Conservation (phyloP, 2,329 filamentous ascomycete genomes). For the Fusarium sacchari region DNA sequence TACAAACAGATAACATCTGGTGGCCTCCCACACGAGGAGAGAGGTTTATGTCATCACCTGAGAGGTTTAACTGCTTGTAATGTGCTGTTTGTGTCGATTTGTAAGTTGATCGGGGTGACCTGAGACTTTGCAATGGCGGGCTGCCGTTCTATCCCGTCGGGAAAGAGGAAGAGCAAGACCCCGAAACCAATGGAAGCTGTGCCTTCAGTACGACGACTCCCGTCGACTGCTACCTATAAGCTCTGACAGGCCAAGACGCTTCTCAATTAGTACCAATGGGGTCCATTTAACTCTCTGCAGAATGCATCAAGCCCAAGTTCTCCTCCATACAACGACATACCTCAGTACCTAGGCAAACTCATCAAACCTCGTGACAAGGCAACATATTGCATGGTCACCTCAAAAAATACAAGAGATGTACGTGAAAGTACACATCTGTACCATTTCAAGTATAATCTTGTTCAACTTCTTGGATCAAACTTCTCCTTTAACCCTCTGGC, state of each 20-base stretch:
- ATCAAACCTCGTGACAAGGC: neutral
- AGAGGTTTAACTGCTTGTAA: neutral
- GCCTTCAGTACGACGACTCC: neutral
- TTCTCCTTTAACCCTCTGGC: accelerated
- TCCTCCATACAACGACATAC: too few species aligned
- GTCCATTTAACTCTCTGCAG: accelerated
- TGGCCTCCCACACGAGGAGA: too few species aligned
- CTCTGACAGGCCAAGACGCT: neutral
- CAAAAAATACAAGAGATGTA: accelerated
- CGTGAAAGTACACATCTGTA: accelerated
- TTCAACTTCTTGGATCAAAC: accelerated
- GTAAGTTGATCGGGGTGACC: neutral
- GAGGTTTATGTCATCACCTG: accelerated
- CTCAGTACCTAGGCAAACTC: too few species aligned
- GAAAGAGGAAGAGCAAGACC: neutral
- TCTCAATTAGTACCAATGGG: accelerated
- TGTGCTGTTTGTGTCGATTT: neutral
- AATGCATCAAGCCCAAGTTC: neutral
- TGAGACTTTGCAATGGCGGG: neutral
- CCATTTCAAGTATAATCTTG: accelerated
- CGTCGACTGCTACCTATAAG: neutral
- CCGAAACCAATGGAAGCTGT: neutral
- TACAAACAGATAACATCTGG: neutral
- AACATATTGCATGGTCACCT: neutral
- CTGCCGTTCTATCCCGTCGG: too few species aligned